A percentile compares a stretch with the other conserved stretches of the same genome.
Evolutionary conservation across 495 filamentous ascomycete genomes (phyloP).

Genomic region (Lentithecium fluviatile): DNA sequence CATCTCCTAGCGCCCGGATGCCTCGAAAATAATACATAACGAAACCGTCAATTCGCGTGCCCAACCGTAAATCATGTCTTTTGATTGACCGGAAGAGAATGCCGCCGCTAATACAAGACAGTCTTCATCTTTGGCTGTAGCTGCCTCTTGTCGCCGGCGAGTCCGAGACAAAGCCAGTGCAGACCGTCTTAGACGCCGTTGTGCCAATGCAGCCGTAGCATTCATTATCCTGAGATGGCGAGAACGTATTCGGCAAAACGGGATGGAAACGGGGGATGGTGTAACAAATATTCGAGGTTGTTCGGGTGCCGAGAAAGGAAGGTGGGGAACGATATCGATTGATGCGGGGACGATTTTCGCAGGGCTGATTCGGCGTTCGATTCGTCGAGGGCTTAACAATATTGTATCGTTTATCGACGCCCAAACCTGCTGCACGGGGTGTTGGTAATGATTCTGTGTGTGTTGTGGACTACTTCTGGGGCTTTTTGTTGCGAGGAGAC

Average conservation of each 20-base stretch:
- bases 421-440: constrained; percentile 91
- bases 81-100: no score
- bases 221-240: constrained; percentile 20
- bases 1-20: no score
- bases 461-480: constrained; percentile 65
- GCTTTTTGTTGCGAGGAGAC: constrained; percentile 89
- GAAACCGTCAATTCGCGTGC: no score
- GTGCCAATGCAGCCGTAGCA: constrained; percentile 10
- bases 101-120: no score
- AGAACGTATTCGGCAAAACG: background rate
- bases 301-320: constrained; percentile 30
- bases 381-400: constrained; percentile 35
- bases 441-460: constrained; percentile 61
- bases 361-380: constrained; percentile 18
- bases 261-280: constrained; percentile 10
- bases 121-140: background rate
- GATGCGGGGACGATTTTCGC: constrained; percentile 11
- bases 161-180: constrained; percentile 20
- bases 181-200: constrained; percentile 19
- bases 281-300: constrained; percentile 17
- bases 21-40: no score
- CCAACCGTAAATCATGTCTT: no score
- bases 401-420: constrained; percentile 68
- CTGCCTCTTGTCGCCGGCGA: constrained; percentile 33
- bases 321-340: constrained; percentile 33